Percentiles rank a stretch among this genome's conserved stretches.
Conservation (phyloP, 305 asterid genomes). For the Fraxinus ornus region DNA sequence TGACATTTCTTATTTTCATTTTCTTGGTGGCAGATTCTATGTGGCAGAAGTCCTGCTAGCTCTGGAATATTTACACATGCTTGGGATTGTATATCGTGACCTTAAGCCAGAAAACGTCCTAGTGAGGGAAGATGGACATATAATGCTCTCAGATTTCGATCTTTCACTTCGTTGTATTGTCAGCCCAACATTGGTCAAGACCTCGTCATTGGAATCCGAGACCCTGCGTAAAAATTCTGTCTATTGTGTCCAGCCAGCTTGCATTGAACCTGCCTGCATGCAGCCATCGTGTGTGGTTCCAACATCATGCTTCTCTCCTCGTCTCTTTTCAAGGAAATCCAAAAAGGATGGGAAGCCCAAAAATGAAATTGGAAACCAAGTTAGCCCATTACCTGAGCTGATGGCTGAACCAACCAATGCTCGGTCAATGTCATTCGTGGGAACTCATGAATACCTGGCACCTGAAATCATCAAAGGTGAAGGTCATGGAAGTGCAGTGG, state of each 20-base stretch:
- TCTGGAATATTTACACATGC: constrained; percentile 57
- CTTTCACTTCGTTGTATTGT: constrained; percentile 50
- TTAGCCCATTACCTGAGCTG: constrained; percentile 51
- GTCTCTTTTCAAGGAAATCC: constrained; percentile 40
- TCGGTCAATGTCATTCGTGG: constrained; percentile 58
- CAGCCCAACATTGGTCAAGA: constrained; percentile 50
- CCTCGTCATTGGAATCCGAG: constrained; percentile 28
- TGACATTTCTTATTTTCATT: background rate
- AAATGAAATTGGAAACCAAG: constrained; percentile 43
- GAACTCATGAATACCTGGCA: constrained; percentile 56
- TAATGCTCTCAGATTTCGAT: constrained; percentile 57
- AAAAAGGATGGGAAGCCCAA: constrained; percentile 43
- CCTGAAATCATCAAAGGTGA: constrained; percentile 52
- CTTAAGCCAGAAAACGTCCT: constrained; percentile 60
- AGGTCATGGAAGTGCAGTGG: constrained; percentile 62
- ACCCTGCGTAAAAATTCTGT: constrained; percentile 28
- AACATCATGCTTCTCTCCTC: constrained; percentile 46
- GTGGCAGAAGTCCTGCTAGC: constrained; percentile 56
- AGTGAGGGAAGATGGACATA: constrained; percentile 54
- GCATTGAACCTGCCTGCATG: constrained; percentile 37
- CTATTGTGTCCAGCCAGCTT: constrained; percentile 42
- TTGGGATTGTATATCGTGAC: constrained; percentile 58
- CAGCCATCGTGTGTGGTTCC: constrained; percentile 45
- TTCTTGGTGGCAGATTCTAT: constrained; percentile 40
- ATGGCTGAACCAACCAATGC: constrained; percentile 58